phyloP scores from a whole-genome alignment of 2,329 filamentous ascomycete species.

The Graphilbum fragrans region DNA sequence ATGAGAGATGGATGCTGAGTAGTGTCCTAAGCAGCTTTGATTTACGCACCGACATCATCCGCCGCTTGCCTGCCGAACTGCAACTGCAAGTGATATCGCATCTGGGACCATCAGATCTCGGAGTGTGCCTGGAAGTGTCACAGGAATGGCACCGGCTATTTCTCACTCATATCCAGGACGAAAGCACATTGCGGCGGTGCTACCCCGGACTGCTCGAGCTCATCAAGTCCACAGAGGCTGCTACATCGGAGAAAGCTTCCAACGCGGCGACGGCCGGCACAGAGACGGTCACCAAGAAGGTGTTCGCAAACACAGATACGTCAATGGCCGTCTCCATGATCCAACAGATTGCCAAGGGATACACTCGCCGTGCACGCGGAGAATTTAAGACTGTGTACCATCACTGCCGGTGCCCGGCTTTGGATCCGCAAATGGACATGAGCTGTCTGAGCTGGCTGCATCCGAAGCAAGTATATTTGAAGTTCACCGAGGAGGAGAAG shows the following conservation, averaged over 20 bases:
- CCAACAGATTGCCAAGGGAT: not conserved
- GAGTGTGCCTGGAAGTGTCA: conserved; percentile 10
- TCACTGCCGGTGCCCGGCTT: not conserved
- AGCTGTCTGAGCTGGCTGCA: not conserved
- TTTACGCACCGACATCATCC: conserved; percentile 9
- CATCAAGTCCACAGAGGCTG: no score
- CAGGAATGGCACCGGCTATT: conserved; percentile 6
- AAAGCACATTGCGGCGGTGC: conserved; percentile 2
- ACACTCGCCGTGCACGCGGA: conserved; percentile 2
- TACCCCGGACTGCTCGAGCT: conserved; percentile 9
- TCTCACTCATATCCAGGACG: conserved; percentile 2
- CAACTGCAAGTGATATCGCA: conserved; percentile 7
- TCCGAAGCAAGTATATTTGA: not conserved
- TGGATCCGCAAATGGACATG: not conserved
- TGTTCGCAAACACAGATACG: conserved; percentile 1
- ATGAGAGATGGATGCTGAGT: conserved; percentile 11
- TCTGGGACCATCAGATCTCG: conserved; percentile 8
- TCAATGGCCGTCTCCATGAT: not conserved
- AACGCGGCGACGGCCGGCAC: no score
- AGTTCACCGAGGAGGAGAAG: not conserved
- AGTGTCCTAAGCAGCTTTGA: conserved; percentile 6
- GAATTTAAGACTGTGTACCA: conserved; percentile 2
- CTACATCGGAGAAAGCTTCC: no score
- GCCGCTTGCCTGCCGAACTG: conserved; percentile 10
- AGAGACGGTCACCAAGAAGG: no score